phyloP scores from a whole-genome alignment of 2,329 filamentous ascomycete species.

The Paramyrothecium sp. region DNA sequence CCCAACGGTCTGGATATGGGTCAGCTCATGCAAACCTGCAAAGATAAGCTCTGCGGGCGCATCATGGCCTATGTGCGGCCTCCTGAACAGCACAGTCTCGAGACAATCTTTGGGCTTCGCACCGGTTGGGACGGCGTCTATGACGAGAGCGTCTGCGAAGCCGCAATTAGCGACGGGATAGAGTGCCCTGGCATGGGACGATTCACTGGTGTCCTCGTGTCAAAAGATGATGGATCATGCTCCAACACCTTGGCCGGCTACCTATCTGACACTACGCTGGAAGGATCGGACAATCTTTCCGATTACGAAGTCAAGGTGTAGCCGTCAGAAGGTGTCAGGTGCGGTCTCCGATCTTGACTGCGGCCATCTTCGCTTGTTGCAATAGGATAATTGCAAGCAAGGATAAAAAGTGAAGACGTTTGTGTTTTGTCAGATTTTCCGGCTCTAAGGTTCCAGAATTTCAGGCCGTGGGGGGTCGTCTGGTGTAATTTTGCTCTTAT shows the following conservation, averaged over 20 bases:
- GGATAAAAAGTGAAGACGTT: too few relatives aligned
- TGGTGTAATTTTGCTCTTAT: too few relatives aligned
- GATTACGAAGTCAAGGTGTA: not conserved
- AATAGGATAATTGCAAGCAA: too few relatives aligned
- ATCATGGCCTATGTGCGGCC: slow-evolving; percentile 26
- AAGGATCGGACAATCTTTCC: not conserved
- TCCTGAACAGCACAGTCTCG: slow-evolving; percentile 26
- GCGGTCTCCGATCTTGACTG: too few relatives aligned
- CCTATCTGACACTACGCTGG: not conserved
- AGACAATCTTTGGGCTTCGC: slow-evolving; percentile 28
- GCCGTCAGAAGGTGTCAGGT: not conserved
- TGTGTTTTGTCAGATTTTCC: too few relatives aligned
- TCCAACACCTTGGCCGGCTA: not conserved
- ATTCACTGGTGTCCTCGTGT: slow-evolving; percentile 34
- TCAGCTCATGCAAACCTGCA: slow-evolving; percentile 31
- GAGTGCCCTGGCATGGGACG: slow-evolving; percentile 33
- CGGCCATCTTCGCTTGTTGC: too few relatives aligned
- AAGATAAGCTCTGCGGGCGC: slow-evolving; percentile 32
- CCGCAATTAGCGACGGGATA: slow-evolving; percentile 34
- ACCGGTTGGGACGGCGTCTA: slow-evolving; percentile 37
- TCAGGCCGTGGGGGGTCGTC: too few relatives aligned
- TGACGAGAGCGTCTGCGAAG: slow-evolving; percentile 21
- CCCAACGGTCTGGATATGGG: slow-evolving; percentile 20
- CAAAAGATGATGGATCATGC: not conserved
- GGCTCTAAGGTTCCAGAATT: too few relatives aligned